phyloP scores from a whole-genome alignment of 495 filamentous ascomycete species.

The Penicillium robsamsonii region DNA sequence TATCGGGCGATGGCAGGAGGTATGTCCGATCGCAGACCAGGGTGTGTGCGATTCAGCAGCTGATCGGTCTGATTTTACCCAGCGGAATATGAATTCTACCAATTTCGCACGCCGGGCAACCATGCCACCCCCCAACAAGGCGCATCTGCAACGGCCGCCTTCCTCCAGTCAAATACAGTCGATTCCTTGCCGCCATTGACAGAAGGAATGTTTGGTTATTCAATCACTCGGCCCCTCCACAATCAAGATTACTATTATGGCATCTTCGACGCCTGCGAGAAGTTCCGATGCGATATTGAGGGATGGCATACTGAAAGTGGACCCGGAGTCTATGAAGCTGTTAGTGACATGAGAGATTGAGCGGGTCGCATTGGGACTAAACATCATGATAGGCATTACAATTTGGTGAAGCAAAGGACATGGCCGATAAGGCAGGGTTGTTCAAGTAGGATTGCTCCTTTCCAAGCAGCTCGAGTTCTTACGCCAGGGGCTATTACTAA shows the following conservation, averaged over 20 bases:
- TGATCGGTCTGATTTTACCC: constrained; percentile 9
- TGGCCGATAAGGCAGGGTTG: constrained; percentile 86
- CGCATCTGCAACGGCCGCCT: constrained; percentile 69
- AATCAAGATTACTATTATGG: constrained; percentile 95
- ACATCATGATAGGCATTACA: constrained; percentile 61
- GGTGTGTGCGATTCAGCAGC: not conserved
- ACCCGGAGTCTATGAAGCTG: constrained; percentile 94
- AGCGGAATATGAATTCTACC: constrained; percentile 99
- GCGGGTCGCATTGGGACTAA: constrained; percentile 1
- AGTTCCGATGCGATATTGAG: constrained; percentile 82
- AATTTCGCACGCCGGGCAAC: constrained; percentile 69
- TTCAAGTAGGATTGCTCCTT: constrained; percentile 67
- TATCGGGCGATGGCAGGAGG: constrained; percentile 91
- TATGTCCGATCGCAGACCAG: constrained; percentile 35
- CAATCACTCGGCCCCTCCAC: constrained; percentile 84
- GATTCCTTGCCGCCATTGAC: constrained; percentile 73
- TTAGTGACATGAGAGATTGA: constrained; percentile 29
- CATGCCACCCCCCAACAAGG: constrained; percentile 52
- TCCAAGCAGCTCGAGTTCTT: not conserved
- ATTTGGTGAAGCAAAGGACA: constrained; percentile 76
- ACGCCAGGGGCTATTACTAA: not conserved
- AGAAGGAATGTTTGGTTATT: constrained; percentile 98
- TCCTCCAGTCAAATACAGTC: constrained; percentile 69
- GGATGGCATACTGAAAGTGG: constrained; percentile 98
- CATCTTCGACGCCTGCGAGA: constrained; percentile 77